Percentiles rank a stretch among this genome's conserved stretches.
Evolutionary conservation across 345 rosid genomes (phyloP).

Genomic region (Luvunga scandens): DNA sequence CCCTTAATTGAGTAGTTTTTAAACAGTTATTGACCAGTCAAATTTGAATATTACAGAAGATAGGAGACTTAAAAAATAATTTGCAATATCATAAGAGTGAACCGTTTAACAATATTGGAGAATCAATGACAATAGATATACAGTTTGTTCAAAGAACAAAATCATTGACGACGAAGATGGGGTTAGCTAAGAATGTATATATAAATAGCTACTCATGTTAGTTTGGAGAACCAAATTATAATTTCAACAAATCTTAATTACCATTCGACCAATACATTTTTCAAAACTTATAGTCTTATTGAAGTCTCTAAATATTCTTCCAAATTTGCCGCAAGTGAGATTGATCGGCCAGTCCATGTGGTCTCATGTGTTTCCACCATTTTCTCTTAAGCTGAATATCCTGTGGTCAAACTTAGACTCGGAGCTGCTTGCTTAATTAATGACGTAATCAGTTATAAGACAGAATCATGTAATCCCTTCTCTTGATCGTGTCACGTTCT

Average conservation of each 20-base stretch:
- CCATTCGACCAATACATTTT: conserved; percentile 12
- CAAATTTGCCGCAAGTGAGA: not conserved
- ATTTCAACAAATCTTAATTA: not conserved
- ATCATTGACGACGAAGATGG: conserved; percentile 5
- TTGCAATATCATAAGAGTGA: not conserved
- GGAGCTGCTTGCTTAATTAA: not conserved
- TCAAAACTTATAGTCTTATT: not conserved
- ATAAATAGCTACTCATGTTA: no score
- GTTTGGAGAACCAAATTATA: no score
- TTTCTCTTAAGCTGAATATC: not conserved
- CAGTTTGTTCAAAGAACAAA: conserved; percentile 12
- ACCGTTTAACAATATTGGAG: not conserved
- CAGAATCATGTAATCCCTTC: not conserved
- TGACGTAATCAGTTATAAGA: not conserved
- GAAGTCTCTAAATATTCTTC: conserved; percentile 7
- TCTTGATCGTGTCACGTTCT: conserved; percentile 18
- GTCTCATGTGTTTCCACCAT: conserved; percentile 34
- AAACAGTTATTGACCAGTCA: no score
- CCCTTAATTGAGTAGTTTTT: no score
- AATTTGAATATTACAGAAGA: no score
- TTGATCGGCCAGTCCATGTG: conserved; percentile 30
- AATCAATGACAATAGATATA: not conserved
- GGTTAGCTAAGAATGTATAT: not conserved
- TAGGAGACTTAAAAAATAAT: no score
- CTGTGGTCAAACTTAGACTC: conserved; percentile 1